Evolutionary conservation across 257 asterid species (phyloP), one percentile per base, ranked within the genome.

Genomic region (Thymus mandschuricus): DNA sequence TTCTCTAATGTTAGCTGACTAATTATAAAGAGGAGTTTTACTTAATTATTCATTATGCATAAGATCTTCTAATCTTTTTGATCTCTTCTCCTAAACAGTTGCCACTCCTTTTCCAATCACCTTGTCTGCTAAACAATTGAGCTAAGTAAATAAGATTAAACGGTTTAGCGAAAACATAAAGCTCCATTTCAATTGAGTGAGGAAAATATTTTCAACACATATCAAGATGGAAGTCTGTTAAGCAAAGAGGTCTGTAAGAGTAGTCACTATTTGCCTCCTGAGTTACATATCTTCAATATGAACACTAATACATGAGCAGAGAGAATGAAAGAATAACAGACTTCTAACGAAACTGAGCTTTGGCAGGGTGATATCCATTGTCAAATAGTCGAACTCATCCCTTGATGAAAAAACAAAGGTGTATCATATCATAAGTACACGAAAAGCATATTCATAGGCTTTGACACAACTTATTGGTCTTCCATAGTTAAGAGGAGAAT

Each of bases 391-490:
- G 57, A 64, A 52, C 44, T 72, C 59, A 54, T 33, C 66, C 33
- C 48, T 77, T 60, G 40, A 35, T 48, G 46, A 69, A 8, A 54
- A 40, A 57, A 21, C 35, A 30, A 70, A 45, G n/a, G 40, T 57
- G 57, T 55, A 68, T 49, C 40, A 38, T 44, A 43, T 68, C 30
- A 68, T 33, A 8, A 46, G 58, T 46, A 44, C n/a, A 33, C 33
- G 21, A 21, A 45, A 60, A n/a, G 57, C 29, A 48, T 30, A 28
- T 69, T 29, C 48, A 52, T 49, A 58, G n/a, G 50, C 57, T 58
- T 64, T 45, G 34, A 66, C 61, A 45, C 28, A 41, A 60, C 30
- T 50, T 41, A 49, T 52, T 68, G 62, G 43, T 78, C 34, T 49
- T 62, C 9, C 38, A 30, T 56, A 51, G 56, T 51, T 59, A 50